phyloP scores from a whole-genome alignment of 1,139 yeast genomes.

The Candida freyschussii region DNA sequence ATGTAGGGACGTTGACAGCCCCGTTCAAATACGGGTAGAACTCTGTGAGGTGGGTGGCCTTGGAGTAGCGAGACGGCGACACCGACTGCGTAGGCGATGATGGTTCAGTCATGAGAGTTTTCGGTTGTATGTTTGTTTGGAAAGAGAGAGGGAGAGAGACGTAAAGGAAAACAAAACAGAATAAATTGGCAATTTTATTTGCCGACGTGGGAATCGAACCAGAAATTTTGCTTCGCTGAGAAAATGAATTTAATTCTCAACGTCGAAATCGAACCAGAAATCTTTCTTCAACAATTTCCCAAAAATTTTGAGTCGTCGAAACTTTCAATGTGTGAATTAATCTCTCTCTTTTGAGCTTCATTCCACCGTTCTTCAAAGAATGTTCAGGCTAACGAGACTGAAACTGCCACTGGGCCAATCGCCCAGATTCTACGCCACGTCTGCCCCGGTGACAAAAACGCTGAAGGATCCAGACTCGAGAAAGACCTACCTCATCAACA shows the following conservation, averaged over 20 bases:
- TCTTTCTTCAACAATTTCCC: no score
- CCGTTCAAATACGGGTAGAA: conserved; percentile 44
- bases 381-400: conserved; percentile 10
- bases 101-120: conserved; percentile 1
- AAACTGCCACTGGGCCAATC: conserved; percentile 1
- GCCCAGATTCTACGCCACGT: conserved; percentile 16
- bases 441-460: conserved; percentile 1
- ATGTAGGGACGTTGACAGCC: conserved; percentile 17
- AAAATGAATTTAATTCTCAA: no score
- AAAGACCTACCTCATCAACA: conserved; percentile 80
- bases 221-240: no score
- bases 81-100: no score
- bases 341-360: background rate
- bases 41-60: conserved; percentile 50
- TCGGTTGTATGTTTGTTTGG: no score
- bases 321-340: no score
- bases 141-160: no score
- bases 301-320: no score
- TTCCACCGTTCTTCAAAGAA: conserved; percentile 1
- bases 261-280: no score
- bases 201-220: no score
- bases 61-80: conserved; percentile 23
- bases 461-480: conserved; percentile 39
- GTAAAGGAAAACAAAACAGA: no score
- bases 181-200: no score